Conservation (phyloP, 1,284 basidiomycete species). For the Marasmius oreades region DNA sequence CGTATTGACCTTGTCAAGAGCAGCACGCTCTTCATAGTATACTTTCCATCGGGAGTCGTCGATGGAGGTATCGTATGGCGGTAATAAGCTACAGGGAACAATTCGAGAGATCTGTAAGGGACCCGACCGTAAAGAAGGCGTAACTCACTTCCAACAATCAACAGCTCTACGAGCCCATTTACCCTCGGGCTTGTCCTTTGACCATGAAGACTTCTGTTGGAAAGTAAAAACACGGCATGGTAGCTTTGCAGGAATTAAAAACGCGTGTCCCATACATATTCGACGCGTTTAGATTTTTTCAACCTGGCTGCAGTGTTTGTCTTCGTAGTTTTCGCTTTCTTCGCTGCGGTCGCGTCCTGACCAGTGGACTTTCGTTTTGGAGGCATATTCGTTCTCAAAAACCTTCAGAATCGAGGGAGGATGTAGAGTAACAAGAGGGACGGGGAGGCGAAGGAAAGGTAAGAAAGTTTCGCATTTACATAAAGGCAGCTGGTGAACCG, state of each 20-base stretch:
- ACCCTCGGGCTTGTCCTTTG: conserved; percentile 11
- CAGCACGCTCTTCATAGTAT: conserved; percentile 14
- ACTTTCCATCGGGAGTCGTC: conserved; percentile 11
- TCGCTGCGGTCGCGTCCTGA: not conserved
- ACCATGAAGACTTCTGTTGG: conserved; percentile 5
- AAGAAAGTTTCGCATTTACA: too few species aligned
- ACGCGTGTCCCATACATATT: not conserved
- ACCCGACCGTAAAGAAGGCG: not conserved
- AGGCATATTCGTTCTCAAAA: not conserved
- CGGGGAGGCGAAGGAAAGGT: not conserved
- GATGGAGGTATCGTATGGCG: conserved; percentile 13
- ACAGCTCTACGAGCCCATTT: conserved; percentile 14
- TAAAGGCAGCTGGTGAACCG: too few species aligned
- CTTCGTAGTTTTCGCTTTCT: not conserved
- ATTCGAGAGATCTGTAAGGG: not conserved
- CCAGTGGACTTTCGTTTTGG: not conserved
- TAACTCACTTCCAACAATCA: conserved; percentile 14
- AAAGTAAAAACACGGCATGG: not conserved
- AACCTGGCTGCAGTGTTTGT: not conserved
- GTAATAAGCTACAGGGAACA: conserved; percentile 7
- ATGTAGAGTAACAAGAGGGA: not conserved
- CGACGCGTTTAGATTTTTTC: conserved; percentile 2
- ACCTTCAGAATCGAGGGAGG: too few species aligned
- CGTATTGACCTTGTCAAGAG: conserved; percentile 15
- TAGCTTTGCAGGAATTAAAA: not conserved